phyloP scores from a whole-genome alignment of 768 basidiomycete species.

The Pleurotus eryngii region DNA sequence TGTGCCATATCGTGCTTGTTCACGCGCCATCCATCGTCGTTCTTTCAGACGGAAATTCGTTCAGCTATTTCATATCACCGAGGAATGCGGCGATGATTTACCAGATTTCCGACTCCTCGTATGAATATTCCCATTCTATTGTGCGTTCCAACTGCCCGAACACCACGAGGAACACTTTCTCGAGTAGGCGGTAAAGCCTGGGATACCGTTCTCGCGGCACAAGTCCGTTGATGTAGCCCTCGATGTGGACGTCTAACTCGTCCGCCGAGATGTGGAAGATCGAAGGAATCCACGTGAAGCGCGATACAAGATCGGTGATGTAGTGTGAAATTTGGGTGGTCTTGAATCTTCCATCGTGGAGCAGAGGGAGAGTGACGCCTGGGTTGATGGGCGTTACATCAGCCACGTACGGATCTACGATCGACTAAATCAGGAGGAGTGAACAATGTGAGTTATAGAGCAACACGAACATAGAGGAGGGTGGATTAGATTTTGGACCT shows the following conservation, averaged over 20 bases:
- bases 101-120: neutral
- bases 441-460: neutral
- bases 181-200: constrained; percentile 11
- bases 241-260: constrained; percentile 11
- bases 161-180: constrained; percentile 11
- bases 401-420: neutral
- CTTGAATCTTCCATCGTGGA: neutral
- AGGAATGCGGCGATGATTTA: neutral
- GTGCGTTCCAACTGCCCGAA: constrained; percentile 13
- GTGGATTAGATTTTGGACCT: constrained; percentile 16
- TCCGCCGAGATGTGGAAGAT: constrained; percentile 10
- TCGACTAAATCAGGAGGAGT: neutral
- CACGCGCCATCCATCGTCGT: neutral
- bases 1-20: neutral
- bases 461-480: constrained; percentile 11
- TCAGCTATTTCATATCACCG: too few species aligned
- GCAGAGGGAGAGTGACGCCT: neutral
- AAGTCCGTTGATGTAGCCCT: constrained; percentile 15
- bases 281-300: constrained; percentile 13
- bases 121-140: neutral
- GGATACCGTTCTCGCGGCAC: constrained; percentile 11
- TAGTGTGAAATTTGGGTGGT: neutral
- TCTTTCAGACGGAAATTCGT: too few species aligned
- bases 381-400: constrained; percentile 3
- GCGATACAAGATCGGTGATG: neutral